Evolutionary conservation across 768 basidiomycete species (phyloP).

Genomic region (Suillus bovinus): DNA sequence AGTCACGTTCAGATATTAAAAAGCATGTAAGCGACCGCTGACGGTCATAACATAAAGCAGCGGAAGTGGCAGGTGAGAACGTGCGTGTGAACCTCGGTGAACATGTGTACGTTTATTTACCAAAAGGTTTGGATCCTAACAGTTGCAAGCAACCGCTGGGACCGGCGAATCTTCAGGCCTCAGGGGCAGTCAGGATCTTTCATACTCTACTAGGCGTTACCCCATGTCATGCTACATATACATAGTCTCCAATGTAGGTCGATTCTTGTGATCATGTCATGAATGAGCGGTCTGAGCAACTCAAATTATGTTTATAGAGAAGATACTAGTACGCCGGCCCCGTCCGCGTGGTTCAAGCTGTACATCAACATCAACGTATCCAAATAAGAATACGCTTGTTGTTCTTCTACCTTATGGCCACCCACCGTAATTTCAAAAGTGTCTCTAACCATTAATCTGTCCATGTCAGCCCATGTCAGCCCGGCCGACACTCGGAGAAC

Average conservation of each 20-base stretch:
- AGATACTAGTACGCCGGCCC: too few species aligned
- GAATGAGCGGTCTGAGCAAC: too few species aligned
- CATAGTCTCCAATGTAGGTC: too few species aligned
- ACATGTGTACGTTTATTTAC: neutral
- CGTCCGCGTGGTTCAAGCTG: neutral
- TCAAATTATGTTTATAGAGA: neutral
- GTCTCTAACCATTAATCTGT: neutral
- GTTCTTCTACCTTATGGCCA: neutral
- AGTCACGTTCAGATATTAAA: too few species aligned
- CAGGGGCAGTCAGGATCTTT: too few species aligned
- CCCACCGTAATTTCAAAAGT: neutral
- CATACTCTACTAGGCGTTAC: neutral
- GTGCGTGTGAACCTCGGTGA: too few species aligned
- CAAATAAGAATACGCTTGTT: neutral
- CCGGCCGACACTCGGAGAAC: neutral
- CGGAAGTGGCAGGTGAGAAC: too few species aligned
- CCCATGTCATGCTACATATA: neutral
- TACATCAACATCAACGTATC: neutral
- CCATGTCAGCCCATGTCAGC: neutral
- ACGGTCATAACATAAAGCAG: too few species aligned
- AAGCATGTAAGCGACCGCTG: too few species aligned
- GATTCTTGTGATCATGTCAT: neutral
- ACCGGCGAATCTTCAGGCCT: too few species aligned
- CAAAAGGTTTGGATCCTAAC: constrained; percentile 4
- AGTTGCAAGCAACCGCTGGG: neutral